Conservation (phyloP, 1,284 basidiomycete species). For the Cryptococcus floricola region DNA sequence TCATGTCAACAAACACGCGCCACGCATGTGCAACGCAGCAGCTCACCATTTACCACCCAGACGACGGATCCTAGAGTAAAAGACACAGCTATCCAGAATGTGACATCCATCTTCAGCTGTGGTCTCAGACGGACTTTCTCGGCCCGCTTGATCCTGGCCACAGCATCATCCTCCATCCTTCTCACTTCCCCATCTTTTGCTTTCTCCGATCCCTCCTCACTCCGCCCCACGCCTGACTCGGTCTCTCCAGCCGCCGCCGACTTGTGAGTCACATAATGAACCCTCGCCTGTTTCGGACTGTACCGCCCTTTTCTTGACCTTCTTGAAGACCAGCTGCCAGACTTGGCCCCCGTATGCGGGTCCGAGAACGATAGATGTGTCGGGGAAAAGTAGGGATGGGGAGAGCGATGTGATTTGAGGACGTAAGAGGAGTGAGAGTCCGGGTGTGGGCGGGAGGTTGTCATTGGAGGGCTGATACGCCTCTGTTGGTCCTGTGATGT, state of each 20-base stretch:
- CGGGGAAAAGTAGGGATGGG: conserved; percentile 19
- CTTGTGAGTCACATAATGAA: conserved; percentile 14
- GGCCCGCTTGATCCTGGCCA: conserved; percentile 10
- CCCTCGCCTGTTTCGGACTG: conserved; percentile 14
- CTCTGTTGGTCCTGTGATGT: no score
- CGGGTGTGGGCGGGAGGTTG: not conserved
- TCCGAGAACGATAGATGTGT: conserved; percentile 18
- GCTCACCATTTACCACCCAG: conserved; percentile 57
- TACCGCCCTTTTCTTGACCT: conserved; percentile 34
- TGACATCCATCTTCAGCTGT: conserved; percentile 27
- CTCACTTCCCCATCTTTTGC: conserved; percentile 14
- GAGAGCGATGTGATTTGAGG: conserved; percentile 15
- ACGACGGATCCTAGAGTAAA: conserved; percentile 52
- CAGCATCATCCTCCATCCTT: conserved; percentile 16
- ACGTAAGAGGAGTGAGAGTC: conserved; percentile 3
- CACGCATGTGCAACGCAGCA: not conserved
- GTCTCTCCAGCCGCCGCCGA: not conserved
- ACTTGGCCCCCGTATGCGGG: conserved; percentile 4
- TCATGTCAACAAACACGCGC: no score
- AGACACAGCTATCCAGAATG: conserved; percentile 34
- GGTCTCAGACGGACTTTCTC: conserved; percentile 23
- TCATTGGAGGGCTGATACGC: no score
- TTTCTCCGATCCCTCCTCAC: conserved; percentile 11
- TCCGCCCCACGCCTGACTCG: not conserved
- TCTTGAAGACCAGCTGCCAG: conserved; percentile 21